These are phyloP conservation scores for Mucor velutinosus DNA, from an alignment of 371 early-diverging fungal species.

Conservation along the genomic window DNA sequence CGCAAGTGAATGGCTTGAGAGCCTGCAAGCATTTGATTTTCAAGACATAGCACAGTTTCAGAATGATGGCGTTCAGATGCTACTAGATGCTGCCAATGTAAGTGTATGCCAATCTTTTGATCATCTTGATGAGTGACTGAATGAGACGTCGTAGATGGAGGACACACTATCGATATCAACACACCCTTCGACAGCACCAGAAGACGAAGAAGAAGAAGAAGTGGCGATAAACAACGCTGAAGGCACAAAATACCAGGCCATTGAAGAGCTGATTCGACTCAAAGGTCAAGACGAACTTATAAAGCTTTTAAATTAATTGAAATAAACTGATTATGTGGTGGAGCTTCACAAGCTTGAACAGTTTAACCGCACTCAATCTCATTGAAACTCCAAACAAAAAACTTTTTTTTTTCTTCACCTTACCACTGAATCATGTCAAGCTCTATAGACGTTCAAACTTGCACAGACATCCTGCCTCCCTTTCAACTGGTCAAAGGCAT, in stretches of 20 bases:
- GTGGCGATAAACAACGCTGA: constrained; percentile 1
- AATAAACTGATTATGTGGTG: not conserved
- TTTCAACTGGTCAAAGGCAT: constrained; percentile 41
- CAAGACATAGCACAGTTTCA: not conserved
- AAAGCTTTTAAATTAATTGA: not conserved
- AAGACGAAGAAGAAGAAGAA: not conserved
- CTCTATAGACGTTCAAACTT: constrained; percentile 25
- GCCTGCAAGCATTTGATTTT: not conserved
- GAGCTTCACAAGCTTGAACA: not conserved
- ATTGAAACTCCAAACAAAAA: not conserved
- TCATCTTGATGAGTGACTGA: not conserved
- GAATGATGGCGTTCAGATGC: constrained; percentile 15
- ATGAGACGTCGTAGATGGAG: not conserved
- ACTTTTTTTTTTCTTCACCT: constrained; percentile 6
- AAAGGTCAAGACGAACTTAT: constrained; percentile 9
- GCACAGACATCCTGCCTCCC: constrained; percentile 35
- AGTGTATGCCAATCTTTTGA: not conserved
- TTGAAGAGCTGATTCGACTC: constrained; percentile 8
- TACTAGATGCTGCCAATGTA: constrained; percentile 21
- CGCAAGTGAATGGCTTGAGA: constrained; percentile 1
- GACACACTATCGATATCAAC: not conserved
- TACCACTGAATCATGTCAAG: not conserved
- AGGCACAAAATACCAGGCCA: constrained; percentile 5
- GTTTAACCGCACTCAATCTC: not conserved
- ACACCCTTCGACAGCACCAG: not conserved